Base-by-base conservation (phyloP, 1,284 basidiomycete species). In the Naganishia sp. region DNA sequence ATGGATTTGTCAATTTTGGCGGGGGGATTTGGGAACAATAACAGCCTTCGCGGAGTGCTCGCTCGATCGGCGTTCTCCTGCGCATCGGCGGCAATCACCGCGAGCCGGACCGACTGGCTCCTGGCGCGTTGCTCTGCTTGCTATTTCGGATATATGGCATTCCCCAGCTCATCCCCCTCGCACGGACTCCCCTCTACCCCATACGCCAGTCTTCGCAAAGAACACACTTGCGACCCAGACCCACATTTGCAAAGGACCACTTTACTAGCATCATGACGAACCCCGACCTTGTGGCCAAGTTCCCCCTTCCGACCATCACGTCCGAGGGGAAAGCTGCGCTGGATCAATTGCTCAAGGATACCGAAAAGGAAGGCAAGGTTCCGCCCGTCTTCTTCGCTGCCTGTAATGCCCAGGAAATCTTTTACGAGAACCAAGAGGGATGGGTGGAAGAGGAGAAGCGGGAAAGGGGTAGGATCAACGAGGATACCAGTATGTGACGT, bases 361-460 rank as follows among this genome's bases (percentile, higher is more conserved):
- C 68, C 1, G 68, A 71, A 28, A 63, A 68, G n/a, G 23, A 31
- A 16, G 66, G 66, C 36, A 33, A 57, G 2, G 65, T 75, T 21
- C 76, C 76, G 5, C 72, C 73, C 3, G 45, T 73, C 13, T 73
- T 72, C 55, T 70, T 73, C 54, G 74, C 71, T 15, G 75, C 69
- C 15, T 73, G 74, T 18, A 77, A 70, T 31, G 72, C 72, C 3
- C 69, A 74, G 23, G 74, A 73, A 25, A 66, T 67, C 33, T 60
- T 78, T 1, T 77, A 75, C 59, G 69, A 68, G 21, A 72, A 71
- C 44, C 68, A 71, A 33, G 56, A 49, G 9, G 77, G 77, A 21
- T 72, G 74, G 49, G 69, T 63, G 42, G 69, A 72, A 3, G 74
- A 72, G 48, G 75, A 72, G 16, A 67, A 75, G 45, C 69, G 70